phyloP scores from a whole-genome alignment of 2,329 filamentous ascomycete species.

The Albophoma yamanashiensis region DNA sequence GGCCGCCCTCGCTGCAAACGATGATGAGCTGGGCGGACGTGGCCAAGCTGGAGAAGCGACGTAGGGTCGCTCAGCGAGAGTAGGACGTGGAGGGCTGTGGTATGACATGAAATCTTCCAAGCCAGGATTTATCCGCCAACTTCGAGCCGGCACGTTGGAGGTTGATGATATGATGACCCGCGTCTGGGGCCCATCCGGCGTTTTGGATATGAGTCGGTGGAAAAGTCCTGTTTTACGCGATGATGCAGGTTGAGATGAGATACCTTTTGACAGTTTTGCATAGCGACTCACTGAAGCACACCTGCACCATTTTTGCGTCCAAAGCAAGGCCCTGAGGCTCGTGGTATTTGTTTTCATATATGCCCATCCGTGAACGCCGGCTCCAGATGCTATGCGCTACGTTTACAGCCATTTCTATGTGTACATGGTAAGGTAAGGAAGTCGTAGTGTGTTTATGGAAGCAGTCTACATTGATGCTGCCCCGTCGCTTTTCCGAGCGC shows the following conservation, averaged over 20 bases:
- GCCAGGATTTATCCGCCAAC: too few relatives aligned
- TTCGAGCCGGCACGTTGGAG: not conserved
- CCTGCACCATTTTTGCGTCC: not conserved
- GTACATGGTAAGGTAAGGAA: not conserved
- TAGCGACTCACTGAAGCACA: not conserved
- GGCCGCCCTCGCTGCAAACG: constrained; percentile 21
- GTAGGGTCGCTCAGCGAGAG: not conserved
- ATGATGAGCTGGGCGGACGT: constrained; percentile 31
- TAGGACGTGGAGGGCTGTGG: not conserved
- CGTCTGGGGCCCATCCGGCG: not conserved
- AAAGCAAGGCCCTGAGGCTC: not conserved
- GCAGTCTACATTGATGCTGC: not conserved
- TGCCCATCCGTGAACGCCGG: not conserved
- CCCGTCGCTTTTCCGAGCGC: not conserved
- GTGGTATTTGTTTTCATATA: not conserved
- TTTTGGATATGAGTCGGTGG: not conserved
- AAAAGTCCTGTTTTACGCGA: not conserved
- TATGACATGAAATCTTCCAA: not conserved
- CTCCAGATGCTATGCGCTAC: not conserved
- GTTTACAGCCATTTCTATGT: not conserved
- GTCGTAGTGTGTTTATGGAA: not conserved
- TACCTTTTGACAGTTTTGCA: not conserved
- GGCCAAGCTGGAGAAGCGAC: constrained; percentile 14
- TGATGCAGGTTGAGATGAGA: not conserved
- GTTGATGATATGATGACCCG: not conserved